Base-by-base conservation (phyloP, 768 basidiomycete genomes). In the Trametes coccinea region DNA sequence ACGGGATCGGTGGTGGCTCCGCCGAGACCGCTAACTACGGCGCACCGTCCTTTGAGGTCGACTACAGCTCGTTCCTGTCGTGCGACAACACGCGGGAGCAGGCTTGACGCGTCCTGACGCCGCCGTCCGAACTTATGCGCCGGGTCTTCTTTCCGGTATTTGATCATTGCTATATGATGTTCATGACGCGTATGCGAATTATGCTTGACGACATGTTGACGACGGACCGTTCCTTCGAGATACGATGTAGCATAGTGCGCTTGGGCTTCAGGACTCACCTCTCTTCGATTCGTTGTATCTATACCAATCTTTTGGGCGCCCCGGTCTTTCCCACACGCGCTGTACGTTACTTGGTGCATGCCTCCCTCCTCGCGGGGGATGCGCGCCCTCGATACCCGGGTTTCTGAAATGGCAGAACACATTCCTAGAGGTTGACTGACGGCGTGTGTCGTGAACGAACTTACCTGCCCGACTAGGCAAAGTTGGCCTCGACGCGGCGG, bases 41-140 rank as follows among this genome's bases (percentile, higher is more conserved):
- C 54, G 49, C 59, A 49, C 59, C 66, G 54, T 60, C 64, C 31
- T 49, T 40, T 27, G 66, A 66, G 14, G 44, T 67, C 54, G 61
- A 68, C 58, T 67, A 66, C 62, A 61, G 52, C 65, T 59, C 59
- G 33, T 57, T 68, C 60, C 53, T 63, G 55, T 51, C 54, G 53
- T 50, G 60, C 49, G 63, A 52, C 22, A 34, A n/a, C 53, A 5
- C 33, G 49, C 33, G 39, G 39, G 56, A 58, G 53, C 53, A 48
- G 45, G 30, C 45, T 44, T 54, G 40, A 53, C 8, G 49, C 16
- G 37, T 14, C 22, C 50, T 17, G 53, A 34, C 40, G 34, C 44
- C 11, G 39, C 27, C 44, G 9, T 33, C 53, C 17, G 48, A 14
- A 29, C 31, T 56, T 37, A 37, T 49, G 54, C 63, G 41, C 51